Conservation (phyloP, 768 basidiomycete genomes). For the Tricholoma saponaceum region DNA sequence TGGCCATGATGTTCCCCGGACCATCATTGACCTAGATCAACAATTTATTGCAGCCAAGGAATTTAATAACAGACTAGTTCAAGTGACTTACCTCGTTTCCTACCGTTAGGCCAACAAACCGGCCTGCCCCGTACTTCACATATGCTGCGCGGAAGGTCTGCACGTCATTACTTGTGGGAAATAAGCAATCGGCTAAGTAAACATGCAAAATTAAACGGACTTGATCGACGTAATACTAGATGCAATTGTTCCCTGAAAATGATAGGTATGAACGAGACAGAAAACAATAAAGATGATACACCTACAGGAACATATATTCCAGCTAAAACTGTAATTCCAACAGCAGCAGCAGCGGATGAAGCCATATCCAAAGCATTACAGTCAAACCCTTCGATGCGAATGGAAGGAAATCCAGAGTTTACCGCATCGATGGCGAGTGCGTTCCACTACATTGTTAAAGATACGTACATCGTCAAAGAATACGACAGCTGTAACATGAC, state of each 20-base stretch:
- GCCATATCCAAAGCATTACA: conserved; percentile 31
- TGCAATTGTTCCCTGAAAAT: conserved; percentile 26
- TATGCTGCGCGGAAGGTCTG: conserved; percentile 29
- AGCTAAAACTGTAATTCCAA: conserved; percentile 27
- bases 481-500: not conserved
- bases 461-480: not conserved
- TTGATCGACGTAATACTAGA: conserved; percentile 21
- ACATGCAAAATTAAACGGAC: conserved; percentile 14
- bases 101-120: conserved; percentile 31
- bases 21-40: conserved; percentile 21
- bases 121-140: conserved; percentile 25
- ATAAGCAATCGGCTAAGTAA: not conserved
- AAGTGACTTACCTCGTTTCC: conserved; percentile 27
- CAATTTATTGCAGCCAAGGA: not conserved
- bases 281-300: not conserved
- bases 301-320: conserved; percentile 30
- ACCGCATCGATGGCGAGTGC: conserved; percentile 25
- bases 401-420: conserved; percentile 27
- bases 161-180: conserved; percentile 27
- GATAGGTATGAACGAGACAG: not conserved
- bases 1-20: conserved; percentile 28
- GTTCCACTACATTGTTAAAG: conserved; percentile 27
- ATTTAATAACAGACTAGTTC: not conserved
- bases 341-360: conserved; percentile 28
- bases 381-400: conserved; percentile 33